Evolutionary conservation across 2,329 filamentous ascomycete species (phyloP), one percentile per base, ranked within the genome.

Genomic region (Cladosporium sp.): DNA sequence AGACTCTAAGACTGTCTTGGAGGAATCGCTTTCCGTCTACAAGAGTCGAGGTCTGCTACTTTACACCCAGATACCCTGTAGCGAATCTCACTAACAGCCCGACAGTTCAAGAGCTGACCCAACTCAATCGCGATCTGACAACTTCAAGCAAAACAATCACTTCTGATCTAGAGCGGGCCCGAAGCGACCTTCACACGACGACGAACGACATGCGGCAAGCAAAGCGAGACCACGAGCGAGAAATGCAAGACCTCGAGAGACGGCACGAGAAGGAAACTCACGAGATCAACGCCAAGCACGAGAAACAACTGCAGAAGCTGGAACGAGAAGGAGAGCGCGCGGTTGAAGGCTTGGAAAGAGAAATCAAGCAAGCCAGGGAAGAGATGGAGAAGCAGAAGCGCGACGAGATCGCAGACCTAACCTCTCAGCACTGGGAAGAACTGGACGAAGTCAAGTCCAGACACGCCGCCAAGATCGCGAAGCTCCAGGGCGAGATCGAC

Each of bases 21-120:
- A 92, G 61, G 86, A 93, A 57, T 81, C 84, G 0, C 77, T 95
- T 43, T 82, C 85, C 13, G 62, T 87, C 9, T 86, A 87, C 59
- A 95, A 92, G 66, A 79, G 77, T 48, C 81, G 84, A 78, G 82
- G 89, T 93, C 75, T 59, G 81, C 72, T 10, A 9, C 4, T 6
- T 8, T 6, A 5, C 22, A 28, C 22, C 22, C 22, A 4, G 22
- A 28, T 28, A 9, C 7, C 13, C 22, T 19, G 6, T 7, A 34
- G 9, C 4, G 19, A 37, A 2, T 6, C 22, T 18, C 1, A 18
- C 49, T 52, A 16, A 52, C 22, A 38, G 16, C 10, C 13, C 37
- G 1, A 44, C 22, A 54, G 52, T 49, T 18, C 52, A 54, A 52
- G 46, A 51, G 54, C 54, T 66, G 14, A 60, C 56, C 13, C 50